Percentiles rank a stretch among this genome's conserved stretches.
Conservation (phyloP, 768 basidiomycete species). For the Lactarius psammicola region DNA sequence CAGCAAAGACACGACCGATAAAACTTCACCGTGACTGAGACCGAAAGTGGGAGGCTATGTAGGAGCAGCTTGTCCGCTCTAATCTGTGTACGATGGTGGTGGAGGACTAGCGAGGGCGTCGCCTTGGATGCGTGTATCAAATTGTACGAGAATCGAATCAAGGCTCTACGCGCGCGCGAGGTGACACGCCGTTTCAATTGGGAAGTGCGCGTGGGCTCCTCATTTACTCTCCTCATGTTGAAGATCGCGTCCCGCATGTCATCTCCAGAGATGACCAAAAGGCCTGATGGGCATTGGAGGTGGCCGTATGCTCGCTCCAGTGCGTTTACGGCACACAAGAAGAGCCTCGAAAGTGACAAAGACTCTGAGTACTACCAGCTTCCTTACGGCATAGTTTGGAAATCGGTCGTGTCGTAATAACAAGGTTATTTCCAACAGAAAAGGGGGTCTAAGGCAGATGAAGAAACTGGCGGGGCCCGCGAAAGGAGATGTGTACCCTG, state of each 20-base stretch:
- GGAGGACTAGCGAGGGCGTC: conserved; percentile 29
- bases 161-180: conserved; percentile 34
- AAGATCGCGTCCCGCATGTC: conserved; percentile 50
- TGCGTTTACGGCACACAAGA: not conserved
- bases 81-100: not conserved
- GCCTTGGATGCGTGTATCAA: conserved; percentile 38
- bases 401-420: not conserved
- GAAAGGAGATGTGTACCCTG: not conserved
- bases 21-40: too few relatives aligned
- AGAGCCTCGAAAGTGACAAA: conserved; percentile 52
- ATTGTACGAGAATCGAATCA: conserved; percentile 52
- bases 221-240: conserved; percentile 48
- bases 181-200: conserved; percentile 52
- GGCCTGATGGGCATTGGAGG: conserved; percentile 44
- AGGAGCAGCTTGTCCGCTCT: conserved; percentile 29
- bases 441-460: conserved; percentile 36
- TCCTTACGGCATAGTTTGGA: not conserved
- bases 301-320: conserved; percentile 12
- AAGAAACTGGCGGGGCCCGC: conserved; percentile 1
- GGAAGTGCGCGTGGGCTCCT: conserved; percentile 53
- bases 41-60: not conserved
- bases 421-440: conserved; percentile 32
- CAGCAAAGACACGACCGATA: too few relatives aligned
- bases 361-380: conserved; percentile 27
- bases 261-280: conserved; percentile 54